Conservation (phyloP, 2,329 filamentous ascomycete genomes). For the Fusarium piperis region DNA sequence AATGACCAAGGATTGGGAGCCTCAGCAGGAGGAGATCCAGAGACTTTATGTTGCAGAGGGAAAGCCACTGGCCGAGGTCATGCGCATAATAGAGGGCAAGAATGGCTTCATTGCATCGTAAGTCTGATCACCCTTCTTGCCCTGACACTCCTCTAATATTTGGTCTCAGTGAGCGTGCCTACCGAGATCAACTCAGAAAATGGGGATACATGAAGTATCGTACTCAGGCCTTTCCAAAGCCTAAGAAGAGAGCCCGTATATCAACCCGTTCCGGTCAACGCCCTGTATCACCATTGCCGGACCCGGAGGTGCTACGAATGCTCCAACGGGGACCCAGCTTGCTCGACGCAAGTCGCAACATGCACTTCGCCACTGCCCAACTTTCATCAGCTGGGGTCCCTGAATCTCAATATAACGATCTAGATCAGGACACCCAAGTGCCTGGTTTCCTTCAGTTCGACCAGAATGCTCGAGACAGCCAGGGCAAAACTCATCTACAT, state of each 20-base stretch:
- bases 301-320: too few species aligned
- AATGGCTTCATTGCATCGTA: slow-evolving; percentile 9
- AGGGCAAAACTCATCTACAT: background rate
- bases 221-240: background rate
- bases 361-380: background rate
- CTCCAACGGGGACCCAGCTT: background rate
- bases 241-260: background rate
- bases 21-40: background rate
- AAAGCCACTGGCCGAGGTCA: background rate
- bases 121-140: background rate
- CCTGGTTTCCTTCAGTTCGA: background rate
- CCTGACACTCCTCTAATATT: too few species aligned
- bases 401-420: background rate
- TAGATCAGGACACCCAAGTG: background rate
- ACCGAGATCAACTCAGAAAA: background rate
- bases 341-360: background rate
- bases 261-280: background rate
- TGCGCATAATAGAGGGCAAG: background rate
- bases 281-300: background rate
- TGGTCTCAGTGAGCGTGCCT: background rate
- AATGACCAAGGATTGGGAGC: slow-evolving; percentile 6
- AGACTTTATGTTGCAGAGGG: background rate
- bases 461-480: background rate
- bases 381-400: background rate
- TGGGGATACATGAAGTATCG: background rate